Base-by-base conservation (phyloP, 2,329 filamentous ascomycete species). In the Fusarium staphyleae region DNA sequence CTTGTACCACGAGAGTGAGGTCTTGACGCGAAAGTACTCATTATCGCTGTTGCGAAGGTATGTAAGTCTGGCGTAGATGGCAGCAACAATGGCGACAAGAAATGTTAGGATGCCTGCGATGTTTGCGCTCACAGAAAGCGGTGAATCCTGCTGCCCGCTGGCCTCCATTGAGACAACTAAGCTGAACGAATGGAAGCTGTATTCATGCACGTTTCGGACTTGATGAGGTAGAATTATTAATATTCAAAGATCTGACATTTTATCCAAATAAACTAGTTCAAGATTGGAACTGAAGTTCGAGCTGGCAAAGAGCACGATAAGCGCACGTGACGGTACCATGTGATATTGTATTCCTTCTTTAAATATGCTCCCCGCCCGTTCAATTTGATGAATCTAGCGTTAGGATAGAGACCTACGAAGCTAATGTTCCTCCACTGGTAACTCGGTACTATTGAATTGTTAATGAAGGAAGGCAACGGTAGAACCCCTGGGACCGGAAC, bases 1-100 rank as follows among this genome's bases (percentile, higher is more conserved):
- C 62, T 80, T 81, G 65, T 75, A 81, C 77, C 78, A 80, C 7
- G 71, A 75, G 6, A 80, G 68, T 4, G 73, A 75, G 2, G 75
- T 72, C 55, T 81, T 80, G 49, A 79, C 75, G 29, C 73, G 74
- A 54, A 80, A 77, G 49, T 78, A 80, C 63, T 81, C 78, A 9
- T 71, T 69, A 51, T 79, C 73, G 45, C 77, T 77, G 55, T 77
- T 77, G 30, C 75, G 75, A 18, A 81, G 66, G 52, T 78, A 78
- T 7, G 70, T 75, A 39, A 81, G 59, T 28, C 77, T 74, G 4
- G 72, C 76, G 49, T 78, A 80, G n/a, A 70, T 57, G 0, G 77
- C 72, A 2, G 77, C 77, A 0, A 72, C 53, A 36, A 80, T 74
- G 35, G 77, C 78, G n/a, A 77, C 72, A 24, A 79, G 66, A 49